Base-by-base conservation (phyloP, 2,329 filamentous ascomycete genomes). In the Trichophyton simii region DNA sequence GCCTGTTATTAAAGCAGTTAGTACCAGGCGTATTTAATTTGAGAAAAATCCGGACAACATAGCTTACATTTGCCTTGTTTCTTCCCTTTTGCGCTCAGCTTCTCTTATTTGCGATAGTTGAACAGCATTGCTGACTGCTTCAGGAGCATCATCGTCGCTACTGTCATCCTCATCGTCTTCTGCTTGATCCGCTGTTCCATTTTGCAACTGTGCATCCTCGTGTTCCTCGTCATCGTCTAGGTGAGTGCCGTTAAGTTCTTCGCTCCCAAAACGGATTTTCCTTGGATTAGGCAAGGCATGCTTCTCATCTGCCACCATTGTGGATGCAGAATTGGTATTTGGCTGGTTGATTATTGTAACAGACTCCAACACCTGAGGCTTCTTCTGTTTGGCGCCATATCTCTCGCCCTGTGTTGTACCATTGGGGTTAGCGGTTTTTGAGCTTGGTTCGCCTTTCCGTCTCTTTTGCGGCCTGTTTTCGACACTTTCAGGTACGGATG, bases 111-210 rank as follows among this genome's bases (percentile, higher is more conserved):
- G 71, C 44, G 69, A 64, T 31, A 75, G 61, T 61, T 76, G 71
- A 1, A 71, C 69, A 44, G 74, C 72, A 63, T 76, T 77, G 50
- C 75, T 70, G 44, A 77, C 67, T 11, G 71, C 67, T 63, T 77
- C 75, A 8, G 75, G 75, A n/a, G 74, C 75, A n/a, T 73, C 72
- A 60, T 76, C 74, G 54, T 74, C 73, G 58, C 72, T 71, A 55
- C 69, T 70, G 25, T 68, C 69, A 11, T 69, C 69, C n/a, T 69
- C 68, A 46, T 71, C 68, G 2, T 71, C 67, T 4, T 58, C 46
- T 44, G 15, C 13, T 44, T 44, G n/a, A 2, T 3, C 6, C 3
- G 41, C 15, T n/a, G 41, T 44, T 44, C 70, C 69, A 2, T 68
- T 65, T 25, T 62, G 60, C 50, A 64, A 60, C 46, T 66, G 61